phyloP scores from a whole-genome alignment of 352 stramenopile genomes.

The Achlya hypogyna region DNA sequence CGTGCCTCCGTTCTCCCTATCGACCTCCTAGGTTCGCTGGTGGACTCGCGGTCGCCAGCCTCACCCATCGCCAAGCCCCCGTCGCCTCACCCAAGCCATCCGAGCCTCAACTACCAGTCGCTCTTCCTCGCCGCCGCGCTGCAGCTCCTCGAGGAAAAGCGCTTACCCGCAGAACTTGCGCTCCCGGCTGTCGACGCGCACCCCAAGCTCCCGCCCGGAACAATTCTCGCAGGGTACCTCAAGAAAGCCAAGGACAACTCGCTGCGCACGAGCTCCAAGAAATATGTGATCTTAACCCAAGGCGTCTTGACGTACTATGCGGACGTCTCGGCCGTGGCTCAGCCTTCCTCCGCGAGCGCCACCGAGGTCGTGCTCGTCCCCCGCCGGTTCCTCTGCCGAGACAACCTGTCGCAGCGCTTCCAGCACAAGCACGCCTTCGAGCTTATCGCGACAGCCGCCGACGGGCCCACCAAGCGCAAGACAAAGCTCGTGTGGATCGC shows the following conservation, averaged over 20 bases:
- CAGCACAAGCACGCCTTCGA: conserved; percentile 19
- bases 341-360: neutral
- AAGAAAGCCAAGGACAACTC: conserved; percentile 21
- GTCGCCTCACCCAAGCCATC: neutral
- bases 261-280: conserved; percentile 14
- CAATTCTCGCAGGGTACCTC: conserved; percentile 11
- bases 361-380: neutral
- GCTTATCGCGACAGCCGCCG: conserved; percentile 5
- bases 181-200: neutral
- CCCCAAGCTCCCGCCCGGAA: conserved; percentile 8
- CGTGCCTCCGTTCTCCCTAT: neutral
- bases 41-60: neutral
- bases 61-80: neutral
- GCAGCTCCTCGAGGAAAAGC: conserved; percentile 15
- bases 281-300: conserved; percentile 13
- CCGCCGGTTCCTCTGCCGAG: conserved; percentile 8
- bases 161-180: neutral
- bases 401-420: conserved; percentile 15
- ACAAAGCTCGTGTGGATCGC: conserved; percentile 15
- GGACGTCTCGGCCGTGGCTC: neutral
- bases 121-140: conserved; percentile 17
- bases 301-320: conserved; percentile 4
- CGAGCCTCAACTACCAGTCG: conserved; percentile 9
- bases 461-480: neutral
- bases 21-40: neutral